Conservation (phyloP, 2,329 filamentous ascomycete species). For the Coleophoma crateriformis region DNA sequence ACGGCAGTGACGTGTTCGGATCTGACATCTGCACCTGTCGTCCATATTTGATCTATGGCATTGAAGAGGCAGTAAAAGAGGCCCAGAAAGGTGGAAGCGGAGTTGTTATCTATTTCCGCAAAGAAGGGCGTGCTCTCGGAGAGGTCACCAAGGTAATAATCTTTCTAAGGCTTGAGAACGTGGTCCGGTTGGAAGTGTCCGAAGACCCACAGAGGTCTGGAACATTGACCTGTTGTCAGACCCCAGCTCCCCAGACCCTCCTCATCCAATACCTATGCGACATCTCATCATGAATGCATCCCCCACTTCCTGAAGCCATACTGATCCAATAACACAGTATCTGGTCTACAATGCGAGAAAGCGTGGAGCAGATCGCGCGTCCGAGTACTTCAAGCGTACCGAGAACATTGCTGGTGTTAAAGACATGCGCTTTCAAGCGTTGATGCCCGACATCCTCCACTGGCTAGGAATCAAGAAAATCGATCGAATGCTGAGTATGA, state of each 20-base stretch:
- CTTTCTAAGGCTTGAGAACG: constrained; percentile 61
- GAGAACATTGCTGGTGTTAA: constrained; percentile 98
- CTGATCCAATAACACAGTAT: constrained; percentile 23
- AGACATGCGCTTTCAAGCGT: constrained; percentile 93
- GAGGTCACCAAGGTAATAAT: constrained; percentile 55
- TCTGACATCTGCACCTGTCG: constrained; percentile 97
- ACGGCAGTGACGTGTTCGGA: constrained; percentile 95
- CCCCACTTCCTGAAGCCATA: constrained; percentile 4
- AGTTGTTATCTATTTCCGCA: constrained; percentile 97
- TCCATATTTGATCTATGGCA: constrained; percentile 93
- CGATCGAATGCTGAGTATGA: constrained; percentile 98
- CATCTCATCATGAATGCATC: constrained; percentile 10
- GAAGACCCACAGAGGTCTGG: constrained; percentile 92
- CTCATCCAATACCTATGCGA: constrained; percentile 5
- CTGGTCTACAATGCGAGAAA: constrained; percentile 75
- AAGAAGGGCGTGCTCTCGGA: constrained; percentile 89
- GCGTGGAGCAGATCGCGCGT: constrained; percentile 72
- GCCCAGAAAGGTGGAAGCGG: constrained; percentile 90
- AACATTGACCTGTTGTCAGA: constrained; percentile 86
- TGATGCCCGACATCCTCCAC: constrained; percentile 97
- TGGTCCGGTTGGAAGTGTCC: constrained; percentile 74
- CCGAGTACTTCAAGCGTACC: constrained; percentile 94
- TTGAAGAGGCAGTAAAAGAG: constrained; percentile 95
- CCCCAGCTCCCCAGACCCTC: constrained; percentile 76
- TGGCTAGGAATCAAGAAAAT: constrained; percentile 99